Evolutionary conservation across 1,139 yeast genomes (phyloP).

Genomic region (Yamadazyma blattariae): DNA sequence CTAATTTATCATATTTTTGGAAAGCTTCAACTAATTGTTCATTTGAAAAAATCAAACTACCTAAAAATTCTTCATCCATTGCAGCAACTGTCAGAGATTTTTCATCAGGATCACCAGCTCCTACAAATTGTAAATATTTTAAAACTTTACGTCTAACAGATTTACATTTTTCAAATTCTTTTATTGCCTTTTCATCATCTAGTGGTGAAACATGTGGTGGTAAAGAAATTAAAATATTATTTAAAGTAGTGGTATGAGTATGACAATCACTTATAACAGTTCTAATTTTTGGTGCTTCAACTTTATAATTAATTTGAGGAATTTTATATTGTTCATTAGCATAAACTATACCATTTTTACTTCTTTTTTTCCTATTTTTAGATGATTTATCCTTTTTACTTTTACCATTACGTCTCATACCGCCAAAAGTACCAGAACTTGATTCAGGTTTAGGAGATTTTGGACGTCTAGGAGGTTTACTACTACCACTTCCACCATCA

Average conservation of each 20-base stretch:
- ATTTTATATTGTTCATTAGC: conserved; percentile 59
- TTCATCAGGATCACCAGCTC: conserved; percentile 41
- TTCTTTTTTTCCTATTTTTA: conserved; percentile 19
- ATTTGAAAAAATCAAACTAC: conserved; percentile 81
- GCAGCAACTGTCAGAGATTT: conserved; percentile 29
- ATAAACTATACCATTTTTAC: conserved; percentile 27
- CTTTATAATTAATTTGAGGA: conserved; percentile 65
- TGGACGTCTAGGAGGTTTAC: conserved; percentile 28
- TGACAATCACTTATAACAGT: conserved; percentile 72
- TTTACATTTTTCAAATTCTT: conserved; percentile 72
- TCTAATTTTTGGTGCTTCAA: conserved; percentile 74
- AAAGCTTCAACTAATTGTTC: conserved; percentile 80
- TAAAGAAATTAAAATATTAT: conserved; percentile 61
- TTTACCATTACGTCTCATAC: background rate
- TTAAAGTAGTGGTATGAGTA: conserved; percentile 69
- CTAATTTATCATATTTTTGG: conserved; percentile 56
- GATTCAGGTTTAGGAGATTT: conserved; percentile 19
- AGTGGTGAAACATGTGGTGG: conserved; percentile 53
- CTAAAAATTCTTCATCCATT: conserved; percentile 75
- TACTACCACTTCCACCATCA: conserved; percentile 6
- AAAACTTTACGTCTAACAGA: conserved; percentile 72
- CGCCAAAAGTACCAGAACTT: background rate
- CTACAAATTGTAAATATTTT: conserved; percentile 77
- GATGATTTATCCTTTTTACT: conserved; percentile 12
- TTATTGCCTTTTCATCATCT: conserved; percentile 57